phyloP scores from a whole-genome alignment of 2,329 filamentous ascomycete genomes.

The Ceratocystis variospora region DNA sequence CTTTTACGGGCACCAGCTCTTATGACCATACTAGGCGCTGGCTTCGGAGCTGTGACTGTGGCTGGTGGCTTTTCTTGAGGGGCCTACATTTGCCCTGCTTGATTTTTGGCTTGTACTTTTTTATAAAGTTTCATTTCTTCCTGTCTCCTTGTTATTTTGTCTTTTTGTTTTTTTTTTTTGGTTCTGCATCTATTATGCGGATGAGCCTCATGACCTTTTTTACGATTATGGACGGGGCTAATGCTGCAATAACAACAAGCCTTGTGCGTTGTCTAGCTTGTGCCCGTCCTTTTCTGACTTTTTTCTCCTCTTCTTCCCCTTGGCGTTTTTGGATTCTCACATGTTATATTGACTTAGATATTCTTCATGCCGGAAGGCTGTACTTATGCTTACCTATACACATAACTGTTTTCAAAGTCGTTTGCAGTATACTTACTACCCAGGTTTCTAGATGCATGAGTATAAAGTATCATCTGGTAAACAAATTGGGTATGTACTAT shows the following conservation, averaged over 20 bases:
- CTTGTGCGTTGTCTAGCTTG: not conserved
- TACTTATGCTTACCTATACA: not conserved
- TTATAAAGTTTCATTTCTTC: too few species aligned
- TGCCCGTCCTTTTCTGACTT: not conserved
- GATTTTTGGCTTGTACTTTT: too few species aligned
- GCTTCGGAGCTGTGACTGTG: not conserved
- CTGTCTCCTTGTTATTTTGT: not conserved
- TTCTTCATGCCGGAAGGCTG: not conserved
- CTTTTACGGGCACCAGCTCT: conserved; percentile 21
- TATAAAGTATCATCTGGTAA: too few species aligned
- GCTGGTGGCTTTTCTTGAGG: not conserved
- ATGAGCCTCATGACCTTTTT: not conserved
- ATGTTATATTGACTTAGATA: not conserved
- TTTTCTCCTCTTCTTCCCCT: not conserved
- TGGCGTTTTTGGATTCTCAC: not conserved
- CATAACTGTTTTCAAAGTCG: not conserved
- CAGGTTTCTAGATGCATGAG: too few species aligned
- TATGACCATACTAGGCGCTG: conserved; percentile 22
- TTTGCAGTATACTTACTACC: not conserved
- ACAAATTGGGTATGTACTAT: too few species aligned
- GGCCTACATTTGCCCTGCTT: too few species aligned
- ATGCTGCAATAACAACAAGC: not conserved
- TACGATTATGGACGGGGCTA: not conserved
- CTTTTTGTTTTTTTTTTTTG: not conserved
- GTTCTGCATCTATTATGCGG: not conserved